Evolutionary conservation across 306 rosid genomes (phyloP).

Genomic region (Ziziphus jujuba): DNA sequence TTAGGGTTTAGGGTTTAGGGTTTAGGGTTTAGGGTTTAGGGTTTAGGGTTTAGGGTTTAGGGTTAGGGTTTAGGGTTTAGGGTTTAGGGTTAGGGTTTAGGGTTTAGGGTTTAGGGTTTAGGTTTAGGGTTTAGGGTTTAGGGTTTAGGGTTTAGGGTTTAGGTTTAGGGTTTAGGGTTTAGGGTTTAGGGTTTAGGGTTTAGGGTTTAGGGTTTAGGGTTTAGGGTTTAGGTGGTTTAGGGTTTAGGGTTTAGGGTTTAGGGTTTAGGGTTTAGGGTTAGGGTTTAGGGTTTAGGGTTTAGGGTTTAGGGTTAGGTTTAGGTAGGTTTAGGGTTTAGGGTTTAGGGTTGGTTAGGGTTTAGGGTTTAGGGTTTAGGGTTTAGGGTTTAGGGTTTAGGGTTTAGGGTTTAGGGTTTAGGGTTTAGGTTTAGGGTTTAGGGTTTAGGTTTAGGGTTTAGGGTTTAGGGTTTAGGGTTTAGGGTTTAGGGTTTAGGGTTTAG

Average conservation of each 20-base stretch:
- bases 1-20: slow-evolving; percentile 18
- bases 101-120: slow-evolving; percentile 5
- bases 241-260: slow-evolving; percentile 13
- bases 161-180: slow-evolving; percentile 9
- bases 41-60: slow-evolving; percentile 23
- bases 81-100: slow-evolving; percentile 8
- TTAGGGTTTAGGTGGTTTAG: slow-evolving; percentile 12
- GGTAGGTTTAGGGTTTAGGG: not conserved
- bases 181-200: no score
- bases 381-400: no score
- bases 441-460: no score
- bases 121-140: slow-evolving; percentile 21
- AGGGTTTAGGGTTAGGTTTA: no score
- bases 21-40: slow-evolving; percentile 12
- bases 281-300: no score
- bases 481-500: no score
- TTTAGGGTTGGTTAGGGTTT: no score
- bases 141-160: slow-evolving; percentile 17
- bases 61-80: slow-evolving; percentile 17
- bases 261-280: slow-evolving; percentile 21
- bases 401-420: no score
- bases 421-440: no score
- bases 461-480: no score
- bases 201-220: slow-evolving; percentile 26
- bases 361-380: no score